phyloP scores from a whole-genome alignment of 202 grass and related monocot species.

The Eragrostis tef region DNA sequence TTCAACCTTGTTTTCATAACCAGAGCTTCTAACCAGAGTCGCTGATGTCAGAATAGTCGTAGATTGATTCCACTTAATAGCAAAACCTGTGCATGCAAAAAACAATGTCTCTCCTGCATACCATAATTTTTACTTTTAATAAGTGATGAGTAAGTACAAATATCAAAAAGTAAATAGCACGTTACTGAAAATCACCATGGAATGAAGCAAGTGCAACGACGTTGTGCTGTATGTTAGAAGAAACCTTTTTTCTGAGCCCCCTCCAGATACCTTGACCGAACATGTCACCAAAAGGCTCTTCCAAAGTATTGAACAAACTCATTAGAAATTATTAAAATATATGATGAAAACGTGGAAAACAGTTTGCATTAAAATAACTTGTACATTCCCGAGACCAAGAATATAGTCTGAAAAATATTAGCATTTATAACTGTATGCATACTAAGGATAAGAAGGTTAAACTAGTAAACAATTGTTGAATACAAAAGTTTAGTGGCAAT shows the following conservation, averaged over 20 bases:
- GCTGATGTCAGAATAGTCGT: not conserved
- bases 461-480: not conserved
- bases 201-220: not conserved
- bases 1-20: slow-evolving; percentile 2
- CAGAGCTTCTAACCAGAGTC: not conserved
- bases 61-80: not conserved
- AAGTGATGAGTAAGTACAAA: not conserved
- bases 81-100: slow-evolving; percentile 2
- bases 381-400: not conserved
- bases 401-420: not conserved
- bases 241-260: not conserved
- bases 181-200: not conserved
- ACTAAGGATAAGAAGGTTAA: not conserved
- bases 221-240: not conserved
- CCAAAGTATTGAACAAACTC: not conserved
- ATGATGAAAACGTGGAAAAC: not conserved
- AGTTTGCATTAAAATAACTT: not conserved
- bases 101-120: slow-evolving; percentile 3
- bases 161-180: not conserved
- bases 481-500: not conserved
- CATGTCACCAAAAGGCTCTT: not conserved
- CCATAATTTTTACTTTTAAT: not conserved
- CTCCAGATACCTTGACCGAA: not conserved
- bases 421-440: not conserved
- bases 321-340: not conserved